Base-by-base conservation (phyloP, 306 rosid genomes). In the Citrullus colocynthis region DNA sequence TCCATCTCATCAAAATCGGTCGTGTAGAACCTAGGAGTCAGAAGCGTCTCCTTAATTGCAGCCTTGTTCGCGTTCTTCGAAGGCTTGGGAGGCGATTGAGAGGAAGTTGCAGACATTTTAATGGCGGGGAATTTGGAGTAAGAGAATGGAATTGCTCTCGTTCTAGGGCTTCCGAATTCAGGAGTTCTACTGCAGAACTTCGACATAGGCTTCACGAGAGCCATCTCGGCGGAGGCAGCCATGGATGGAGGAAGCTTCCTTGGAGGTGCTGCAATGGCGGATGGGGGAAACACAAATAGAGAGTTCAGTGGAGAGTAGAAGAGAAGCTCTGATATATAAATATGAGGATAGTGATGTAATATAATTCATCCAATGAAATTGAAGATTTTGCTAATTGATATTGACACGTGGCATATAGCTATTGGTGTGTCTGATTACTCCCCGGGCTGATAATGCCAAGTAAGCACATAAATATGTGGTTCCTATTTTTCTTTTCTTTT, bases 1-100 rank as follows among this genome's bases (percentile, higher is more conserved):
- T 95, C 97, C 99, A 95, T 95, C 74, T 95, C 99, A 64, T 95
- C 97, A 52, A 95, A 95, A 52, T 95, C 99, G 11, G 99, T 92
- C 66, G 99, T 95, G 89, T 95, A 95, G 73, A 95, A 95, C 89
- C 99, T 82, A 14, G 99, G 99, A 1, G 97, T 82, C 86, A 95
- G 80, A 71, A 95, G 99, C 80, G 97, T 88, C 86, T 95, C 99
- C 78, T 95, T 88, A 41, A 94, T 89, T 13, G 78, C 83, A 14
- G 85, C 85, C 80, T 87, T 86, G 41, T 81, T 74, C 0, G 61
- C 85, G 67, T 90, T 90, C 87, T 91, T 93, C 80, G 84, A 73
- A 20, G 90, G 75, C 79, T 83, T 88, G 14, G 89, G 59, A 74
- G 89, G 12, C 18, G 92, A 42, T 13, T 87, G 34, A 9, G 82